Base-by-base conservation (phyloP, 108 stramenopile genomes). In the Pseudonitzschia multiseries region DNA sequence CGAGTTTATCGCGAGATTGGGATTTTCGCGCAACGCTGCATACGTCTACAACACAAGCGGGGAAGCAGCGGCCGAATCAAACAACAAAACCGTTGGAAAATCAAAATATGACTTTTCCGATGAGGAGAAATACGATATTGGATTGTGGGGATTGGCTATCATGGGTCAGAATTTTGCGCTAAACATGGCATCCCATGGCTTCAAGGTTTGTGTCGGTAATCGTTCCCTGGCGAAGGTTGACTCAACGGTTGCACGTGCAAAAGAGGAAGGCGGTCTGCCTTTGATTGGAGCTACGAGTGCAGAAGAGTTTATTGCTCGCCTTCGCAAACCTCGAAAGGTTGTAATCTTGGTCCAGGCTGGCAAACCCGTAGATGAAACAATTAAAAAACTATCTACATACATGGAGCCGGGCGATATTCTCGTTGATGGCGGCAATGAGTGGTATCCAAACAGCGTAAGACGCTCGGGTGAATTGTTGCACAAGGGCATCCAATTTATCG, bases 141-240 rank as follows among this genome's bases (percentile, higher is more conserved):
- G 98, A 57, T 89, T 98, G 40, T 97, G 90, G 69, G 98, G 98
- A 60, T 85, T 98, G 50, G 98, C 97, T 57, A 93, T 96, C 64
- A 97, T 97, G 98, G 98, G 98, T 31, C 96, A 97, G 77, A 99
- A 97, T 83, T 96, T 99, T 69, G 98, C 98, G 31, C 89, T 99
- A 67, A 99, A 99, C 83, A 70, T 77, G 76, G 96, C 96, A 0
- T 73, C 75, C 48, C 87, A 97, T 66, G 97, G 97, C 74, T 97
- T 97, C 87, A 77, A 76, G 50, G 89, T 97, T 67, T 85, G 83
- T 64, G 96, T 97, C 12, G 89, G 94, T 53, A 99, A 99, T 74
- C 90, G 97, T 40, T 91, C 93, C 26, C 86, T 88, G 18, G 81
- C 79, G 57, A 97, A 99, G 84, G 98, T 98, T 14, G 94, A 91